Conservation (phyloP, 805 yeast genomes). For the Cyberlindnera euphorbiiphila region DNA sequence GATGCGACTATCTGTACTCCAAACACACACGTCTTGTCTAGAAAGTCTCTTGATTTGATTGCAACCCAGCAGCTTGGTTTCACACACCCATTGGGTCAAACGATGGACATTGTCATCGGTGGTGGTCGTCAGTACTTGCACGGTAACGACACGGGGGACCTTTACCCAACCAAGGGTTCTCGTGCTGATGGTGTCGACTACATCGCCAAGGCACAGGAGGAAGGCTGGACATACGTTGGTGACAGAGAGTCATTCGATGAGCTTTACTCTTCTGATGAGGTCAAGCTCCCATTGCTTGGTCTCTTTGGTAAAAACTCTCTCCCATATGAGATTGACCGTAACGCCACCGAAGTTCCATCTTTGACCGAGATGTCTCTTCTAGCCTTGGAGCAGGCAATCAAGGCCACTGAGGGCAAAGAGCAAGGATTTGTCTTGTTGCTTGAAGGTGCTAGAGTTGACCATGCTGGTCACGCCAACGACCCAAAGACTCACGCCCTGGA, state of each 20-base stretch:
- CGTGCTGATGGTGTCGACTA: slow-evolving; percentile 68
- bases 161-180: slow-evolving; percentile 45
- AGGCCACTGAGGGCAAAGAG: slow-evolving; percentile 69
- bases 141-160: slow-evolving; percentile 37
- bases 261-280: slow-evolving; percentile 45
- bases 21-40: slow-evolving; percentile 68
- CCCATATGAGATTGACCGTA: slow-evolving; percentile 79
- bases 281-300: slow-evolving; percentile 69
- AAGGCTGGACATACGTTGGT: slow-evolving; percentile 68
- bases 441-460: slow-evolving; percentile 92
- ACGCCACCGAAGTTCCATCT: slow-evolving; percentile 58
- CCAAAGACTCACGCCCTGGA: slow-evolving; percentile 92
- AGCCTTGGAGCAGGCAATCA: slow-evolving; percentile 64
- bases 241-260: slow-evolving; percentile 54
- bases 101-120: slow-evolving; percentile 80
- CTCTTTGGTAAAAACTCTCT: slow-evolving; percentile 69
- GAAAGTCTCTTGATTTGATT: slow-evolving; percentile 74
- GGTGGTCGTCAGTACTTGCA: slow-evolving; percentile 87
- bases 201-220: slow-evolving; percentile 52
- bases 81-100: slow-evolving; percentile 68
- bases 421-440: slow-evolving; percentile 80
- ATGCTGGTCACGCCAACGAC: slow-evolving; percentile 90
- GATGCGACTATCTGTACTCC: slow-evolving; percentile 95
- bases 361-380: slow-evolving; percentile 71
- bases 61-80: slow-evolving; percentile 81